Conservation (phyloP, 352 stramenopile genomes). For the Phytophthora cajani region DNA sequence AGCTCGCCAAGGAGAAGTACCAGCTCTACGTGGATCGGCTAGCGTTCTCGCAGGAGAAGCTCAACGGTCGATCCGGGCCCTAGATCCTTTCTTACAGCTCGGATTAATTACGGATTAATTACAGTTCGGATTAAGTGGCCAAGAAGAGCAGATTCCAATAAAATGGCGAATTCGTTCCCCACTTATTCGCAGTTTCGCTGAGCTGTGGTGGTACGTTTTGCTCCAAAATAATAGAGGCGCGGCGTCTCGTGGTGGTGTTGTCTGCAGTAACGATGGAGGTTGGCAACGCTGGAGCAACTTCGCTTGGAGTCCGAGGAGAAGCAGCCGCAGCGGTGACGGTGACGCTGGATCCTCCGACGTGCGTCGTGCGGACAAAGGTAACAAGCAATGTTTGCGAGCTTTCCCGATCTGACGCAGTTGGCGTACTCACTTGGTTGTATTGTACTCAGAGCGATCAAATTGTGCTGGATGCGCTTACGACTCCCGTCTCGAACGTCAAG, state of each 20-base stretch:
- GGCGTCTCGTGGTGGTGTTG: neutral
- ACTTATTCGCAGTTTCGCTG: neutral
- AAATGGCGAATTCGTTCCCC: neutral
- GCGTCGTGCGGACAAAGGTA: constrained; percentile 36
- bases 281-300: neutral
- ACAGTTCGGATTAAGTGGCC: neutral
- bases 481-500: constrained; percentile 20
- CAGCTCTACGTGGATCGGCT: constrained; percentile 79
- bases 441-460: constrained; percentile 21
- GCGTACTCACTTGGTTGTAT: neutral
- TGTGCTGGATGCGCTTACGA: constrained; percentile 34
- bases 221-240: constrained; percentile 26
- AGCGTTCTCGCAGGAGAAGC: constrained; percentile 61
- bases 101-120: neutral
- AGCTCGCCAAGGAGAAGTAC: constrained; percentile 70
- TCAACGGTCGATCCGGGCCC: constrained; percentile 32
- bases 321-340: neutral
- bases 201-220: constrained; percentile 10
- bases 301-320: constrained; percentile 7
- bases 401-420: neutral
- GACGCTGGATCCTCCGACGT: constrained; percentile 11
- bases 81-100: neutral
- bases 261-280: constrained; percentile 13
- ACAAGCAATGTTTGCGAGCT: neutral
- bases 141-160: neutral